Evolutionary conservation across 495 filamentous ascomycete genomes (phyloP).

Genomic region (Margaritispora aquatica): DNA sequence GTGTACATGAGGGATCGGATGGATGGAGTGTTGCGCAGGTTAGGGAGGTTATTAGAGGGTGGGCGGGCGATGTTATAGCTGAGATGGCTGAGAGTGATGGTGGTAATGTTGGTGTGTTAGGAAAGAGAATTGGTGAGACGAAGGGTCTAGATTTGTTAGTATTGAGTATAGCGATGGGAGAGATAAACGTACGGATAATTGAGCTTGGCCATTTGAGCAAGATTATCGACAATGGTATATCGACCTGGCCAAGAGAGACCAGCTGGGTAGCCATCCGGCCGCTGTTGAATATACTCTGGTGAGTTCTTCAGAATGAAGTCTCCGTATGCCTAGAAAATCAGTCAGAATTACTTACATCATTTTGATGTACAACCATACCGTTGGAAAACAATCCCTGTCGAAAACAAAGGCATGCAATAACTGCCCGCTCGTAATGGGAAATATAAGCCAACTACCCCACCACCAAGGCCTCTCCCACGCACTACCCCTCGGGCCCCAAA

Average conservation of each 20-base stretch:
- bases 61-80: conserved; percentile 75
- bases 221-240: conserved; percentile 70
- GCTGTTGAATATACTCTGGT: conserved; percentile 67
- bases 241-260: conserved; percentile 67
- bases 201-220: conserved; percentile 72
- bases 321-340: conserved; percentile 49
- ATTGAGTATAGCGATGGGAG: neutral
- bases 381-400: conserved; percentile 82
- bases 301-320: conserved; percentile 69
- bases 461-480: conserved; percentile 59
- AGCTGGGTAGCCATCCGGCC: conserved; percentile 62
- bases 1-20: conserved; percentile 73
- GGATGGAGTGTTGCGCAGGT: conserved; percentile 94
- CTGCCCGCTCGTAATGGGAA: conserved; percentile 87
- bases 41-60: conserved; percentile 73
- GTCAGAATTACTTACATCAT: conserved; percentile 2
- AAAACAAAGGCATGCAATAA: conserved; percentile 88
- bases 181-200: conserved; percentile 71
- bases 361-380: conserved; percentile 27
- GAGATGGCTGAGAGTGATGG: conserved; percentile 57
- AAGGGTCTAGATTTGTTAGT: conserved; percentile 46
- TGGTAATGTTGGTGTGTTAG: conserved; percentile 59
- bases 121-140: conserved; percentile 83
- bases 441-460: conserved; percentile 95
- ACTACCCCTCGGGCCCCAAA: conserved; percentile 41